Evolutionary conservation across 768 basidiomycete species (phyloP).

Genomic region (Tubosaeta sp.): DNA sequence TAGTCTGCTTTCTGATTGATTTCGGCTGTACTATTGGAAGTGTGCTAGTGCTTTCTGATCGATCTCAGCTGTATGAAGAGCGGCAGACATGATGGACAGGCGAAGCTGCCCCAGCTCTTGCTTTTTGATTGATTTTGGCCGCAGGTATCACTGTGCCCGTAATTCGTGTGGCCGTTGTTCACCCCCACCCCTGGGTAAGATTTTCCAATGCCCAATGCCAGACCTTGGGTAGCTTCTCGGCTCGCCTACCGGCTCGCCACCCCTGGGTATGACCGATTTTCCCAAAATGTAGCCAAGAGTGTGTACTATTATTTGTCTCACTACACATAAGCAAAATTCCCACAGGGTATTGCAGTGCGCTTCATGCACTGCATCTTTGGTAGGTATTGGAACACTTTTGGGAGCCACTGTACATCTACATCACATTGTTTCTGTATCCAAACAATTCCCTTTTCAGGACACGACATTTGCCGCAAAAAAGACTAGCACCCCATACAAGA

Average conservation of each 20-base stretch:
- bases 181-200: too few relatives aligned
- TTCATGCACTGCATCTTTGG: too few relatives aligned
- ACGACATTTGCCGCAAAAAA: background rate
- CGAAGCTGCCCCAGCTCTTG: too few relatives aligned
- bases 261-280: too few relatives aligned
- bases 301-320: too few relatives aligned
- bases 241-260: too few relatives aligned
- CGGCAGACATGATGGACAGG: background rate
- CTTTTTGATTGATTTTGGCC: background rate
- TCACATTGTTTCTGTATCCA: constrained; percentile 49
- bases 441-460: background rate
- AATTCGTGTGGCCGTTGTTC: background rate
- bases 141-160: background rate
- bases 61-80: background rate
- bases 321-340: too few relatives aligned
- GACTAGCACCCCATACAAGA: constrained; percentile 44
- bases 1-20: background rate
- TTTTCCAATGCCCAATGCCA: too few relatives aligned
- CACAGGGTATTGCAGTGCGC: too few relatives aligned
- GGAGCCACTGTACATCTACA: constrained; percentile 58
- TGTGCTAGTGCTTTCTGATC: background rate
- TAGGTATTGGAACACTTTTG: too few relatives aligned
- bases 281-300: too few relatives aligned
- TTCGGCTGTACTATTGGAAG: background rate
- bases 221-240: too few relatives aligned